Percentiles rank a stretch among this genome's conserved stretches.
Conservation (phyloP, 805 yeast genomes). For the Metschnikowia sp. region DNA sequence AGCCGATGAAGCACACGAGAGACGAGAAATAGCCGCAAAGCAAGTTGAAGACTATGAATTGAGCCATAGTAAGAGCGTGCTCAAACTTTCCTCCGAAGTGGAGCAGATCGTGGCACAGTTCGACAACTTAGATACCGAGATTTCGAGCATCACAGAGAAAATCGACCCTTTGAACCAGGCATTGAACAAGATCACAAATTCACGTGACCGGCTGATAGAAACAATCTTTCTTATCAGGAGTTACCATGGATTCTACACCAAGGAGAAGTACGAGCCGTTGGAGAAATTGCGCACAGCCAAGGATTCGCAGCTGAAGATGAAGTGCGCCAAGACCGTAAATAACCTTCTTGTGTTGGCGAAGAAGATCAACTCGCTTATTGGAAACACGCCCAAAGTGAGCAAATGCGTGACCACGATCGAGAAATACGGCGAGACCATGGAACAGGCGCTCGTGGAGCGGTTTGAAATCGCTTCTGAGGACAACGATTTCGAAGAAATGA, state of each 20-base stretch:
- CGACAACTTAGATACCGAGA: constrained; percentile 47
- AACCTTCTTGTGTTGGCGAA: constrained; percentile 62
- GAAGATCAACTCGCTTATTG: constrained; percentile 45
- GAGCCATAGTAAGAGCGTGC: constrained; percentile 64
- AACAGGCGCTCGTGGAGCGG: constrained; percentile 60
- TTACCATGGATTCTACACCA: constrained; percentile 71
- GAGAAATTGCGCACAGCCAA: constrained; percentile 52
- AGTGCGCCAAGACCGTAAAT: constrained; percentile 67
- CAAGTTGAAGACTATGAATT: constrained; percentile 61
- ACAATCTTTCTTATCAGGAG: constrained; percentile 72
- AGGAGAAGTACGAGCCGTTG: constrained; percentile 52
- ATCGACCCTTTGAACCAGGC: constrained; percentile 70
- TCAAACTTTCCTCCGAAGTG: constrained; percentile 49
- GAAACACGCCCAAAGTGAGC: constrained; percentile 42
- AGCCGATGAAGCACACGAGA: constrained; percentile 50
- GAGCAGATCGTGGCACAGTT: constrained; percentile 46
- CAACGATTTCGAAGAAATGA: constrained; percentile 67
- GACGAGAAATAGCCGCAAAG: constrained; percentile 49
- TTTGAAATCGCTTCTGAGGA: constrained; percentile 74
- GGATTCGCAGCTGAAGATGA: constrained; percentile 48
- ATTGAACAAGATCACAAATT: constrained; percentile 62
- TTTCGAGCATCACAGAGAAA: constrained; percentile 53
- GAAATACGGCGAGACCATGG: constrained; percentile 74
- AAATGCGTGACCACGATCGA: constrained; percentile 48
- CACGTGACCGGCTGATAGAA: constrained; percentile 68